Percentiles rank a stretch among this genome's conserved stretches.
Conservation (phyloP, 2,329 filamentous ascomycete species). For the Colletotrichum sp. region DNA sequence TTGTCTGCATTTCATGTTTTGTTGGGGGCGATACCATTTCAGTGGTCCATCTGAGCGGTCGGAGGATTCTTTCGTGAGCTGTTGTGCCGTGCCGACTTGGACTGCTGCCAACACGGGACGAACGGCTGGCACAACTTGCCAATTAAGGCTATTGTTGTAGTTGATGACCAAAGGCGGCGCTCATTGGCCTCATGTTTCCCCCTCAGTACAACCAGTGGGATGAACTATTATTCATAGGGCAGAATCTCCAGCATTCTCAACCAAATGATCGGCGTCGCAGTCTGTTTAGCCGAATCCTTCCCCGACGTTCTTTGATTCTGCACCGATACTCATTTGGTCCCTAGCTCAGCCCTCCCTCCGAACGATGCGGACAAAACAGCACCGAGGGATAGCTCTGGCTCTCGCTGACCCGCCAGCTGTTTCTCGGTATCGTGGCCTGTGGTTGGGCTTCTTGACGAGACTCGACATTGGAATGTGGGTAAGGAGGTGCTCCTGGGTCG, state of each 20-base stretch:
- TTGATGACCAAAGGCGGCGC: not conserved
- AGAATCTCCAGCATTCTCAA: not conserved
- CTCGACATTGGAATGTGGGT: slow-evolving; percentile 14
- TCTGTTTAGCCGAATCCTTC: not conserved
- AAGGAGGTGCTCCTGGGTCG: slow-evolving; percentile 6
- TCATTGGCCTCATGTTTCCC: not conserved
- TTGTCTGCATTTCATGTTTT: not conserved
- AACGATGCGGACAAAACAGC: not conserved
- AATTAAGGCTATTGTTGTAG: not conserved
- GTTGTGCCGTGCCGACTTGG: not conserved
- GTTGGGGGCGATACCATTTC: not conserved
- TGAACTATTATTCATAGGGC: not conserved
- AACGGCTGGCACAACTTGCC: not conserved
- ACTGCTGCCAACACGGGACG: not conserved
- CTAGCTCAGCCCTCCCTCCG: not conserved
- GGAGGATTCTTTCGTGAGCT: not conserved
- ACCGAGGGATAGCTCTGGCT: not conserved
- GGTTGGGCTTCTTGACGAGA: not conserved
- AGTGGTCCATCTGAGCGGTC: not conserved
- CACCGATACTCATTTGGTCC: not conserved
- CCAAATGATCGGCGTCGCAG: not conserved
- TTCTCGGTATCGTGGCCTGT: not conserved
- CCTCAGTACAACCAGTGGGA: not conserved
- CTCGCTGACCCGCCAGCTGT: not conserved
- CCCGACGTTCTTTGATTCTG: not conserved